Evolutionary conservation across 805 yeast species (phyloP).

Genomic region (Pichia rugopelliculosa): DNA sequence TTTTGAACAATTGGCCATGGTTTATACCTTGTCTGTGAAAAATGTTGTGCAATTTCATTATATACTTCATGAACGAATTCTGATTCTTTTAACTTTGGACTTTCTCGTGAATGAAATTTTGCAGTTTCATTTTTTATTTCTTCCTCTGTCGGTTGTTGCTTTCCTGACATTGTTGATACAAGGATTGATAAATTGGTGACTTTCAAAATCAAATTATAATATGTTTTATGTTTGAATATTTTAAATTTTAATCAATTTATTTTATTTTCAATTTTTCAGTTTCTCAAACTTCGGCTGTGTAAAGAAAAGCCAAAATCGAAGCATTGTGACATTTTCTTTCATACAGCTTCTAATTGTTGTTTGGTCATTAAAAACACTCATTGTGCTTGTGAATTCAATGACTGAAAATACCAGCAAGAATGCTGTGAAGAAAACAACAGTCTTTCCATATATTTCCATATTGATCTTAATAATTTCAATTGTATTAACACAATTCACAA

Average conservation of each 20-base stretch:
- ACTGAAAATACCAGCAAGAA: background rate
- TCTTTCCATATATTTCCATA: background rate
- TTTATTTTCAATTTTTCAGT: too few species aligned
- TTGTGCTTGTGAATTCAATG: background rate
- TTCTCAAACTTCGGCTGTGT: too few species aligned
- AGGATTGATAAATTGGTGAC: too few species aligned
- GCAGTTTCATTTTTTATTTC: slow-evolving; percentile 24
- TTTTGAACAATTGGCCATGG: slow-evolving; percentile 95
- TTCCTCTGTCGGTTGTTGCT: slow-evolving; percentile 24
- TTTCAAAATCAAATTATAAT: too few species aligned
- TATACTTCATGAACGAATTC: slow-evolving; percentile 86
- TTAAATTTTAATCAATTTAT: too few species aligned
- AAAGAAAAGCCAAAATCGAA: too few species aligned
- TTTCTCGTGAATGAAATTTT: slow-evolving; percentile 24
- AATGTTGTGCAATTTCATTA: slow-evolving; percentile 86
- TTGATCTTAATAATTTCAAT: background rate
- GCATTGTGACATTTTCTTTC: too few species aligned
- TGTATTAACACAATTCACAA: background rate
- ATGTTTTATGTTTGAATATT: background rate
- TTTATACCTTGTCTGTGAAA: slow-evolving; percentile 88
- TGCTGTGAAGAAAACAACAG: background rate
- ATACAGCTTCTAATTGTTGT: too few species aligned
- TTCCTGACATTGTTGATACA: slow-evolving; percentile 21
- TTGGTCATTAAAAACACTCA: too few species aligned
- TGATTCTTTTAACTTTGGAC: slow-evolving; percentile 58